These are phyloP conservation scores for Vicia sativa DNA, from an alignment of 306 rosid genomes.

Conservation along the genomic window DNA sequence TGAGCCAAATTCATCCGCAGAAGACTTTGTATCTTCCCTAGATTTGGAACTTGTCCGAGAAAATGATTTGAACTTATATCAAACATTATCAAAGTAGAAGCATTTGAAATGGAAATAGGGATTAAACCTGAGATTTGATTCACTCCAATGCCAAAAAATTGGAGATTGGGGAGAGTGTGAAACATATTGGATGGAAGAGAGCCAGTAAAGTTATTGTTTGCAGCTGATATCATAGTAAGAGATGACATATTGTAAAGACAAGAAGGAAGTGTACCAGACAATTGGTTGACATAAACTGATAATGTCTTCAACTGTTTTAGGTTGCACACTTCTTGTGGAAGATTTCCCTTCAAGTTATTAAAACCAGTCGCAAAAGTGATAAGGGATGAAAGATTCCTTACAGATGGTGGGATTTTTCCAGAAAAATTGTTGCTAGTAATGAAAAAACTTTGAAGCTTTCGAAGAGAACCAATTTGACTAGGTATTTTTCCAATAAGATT, in stretches of 20 bases:
- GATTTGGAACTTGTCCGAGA: constrained; percentile 4
- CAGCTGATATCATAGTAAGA: background rate
- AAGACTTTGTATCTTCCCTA: background rate
- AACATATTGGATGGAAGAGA: constrained; percentile 3
- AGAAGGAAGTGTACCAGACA: background rate
- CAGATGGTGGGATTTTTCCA: background rate
- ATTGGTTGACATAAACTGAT: background rate
- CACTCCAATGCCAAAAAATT: background rate
- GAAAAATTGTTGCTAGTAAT: background rate
- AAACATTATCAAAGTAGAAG: background rate
- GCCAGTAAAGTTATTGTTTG: background rate
- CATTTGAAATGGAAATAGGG: constrained; percentile 11
- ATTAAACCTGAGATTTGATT: constrained; percentile 14
- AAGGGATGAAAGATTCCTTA: constrained; percentile 4
- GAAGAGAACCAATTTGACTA: background rate
- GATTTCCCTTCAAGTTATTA: background rate
- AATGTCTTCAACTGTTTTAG: background rate
- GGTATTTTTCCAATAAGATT: background rate
- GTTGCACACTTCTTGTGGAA: background rate
- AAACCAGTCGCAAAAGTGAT: background rate
- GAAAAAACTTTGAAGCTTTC: background rate
- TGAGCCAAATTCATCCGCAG: rapidly evolving
- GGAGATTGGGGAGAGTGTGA: background rate
- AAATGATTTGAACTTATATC: background rate
- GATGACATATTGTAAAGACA: constrained; percentile 6